Evolutionary conservation across 1,284 basidiomycete genomes (phyloP).

Genomic region (Malassezia caprae): DNA sequence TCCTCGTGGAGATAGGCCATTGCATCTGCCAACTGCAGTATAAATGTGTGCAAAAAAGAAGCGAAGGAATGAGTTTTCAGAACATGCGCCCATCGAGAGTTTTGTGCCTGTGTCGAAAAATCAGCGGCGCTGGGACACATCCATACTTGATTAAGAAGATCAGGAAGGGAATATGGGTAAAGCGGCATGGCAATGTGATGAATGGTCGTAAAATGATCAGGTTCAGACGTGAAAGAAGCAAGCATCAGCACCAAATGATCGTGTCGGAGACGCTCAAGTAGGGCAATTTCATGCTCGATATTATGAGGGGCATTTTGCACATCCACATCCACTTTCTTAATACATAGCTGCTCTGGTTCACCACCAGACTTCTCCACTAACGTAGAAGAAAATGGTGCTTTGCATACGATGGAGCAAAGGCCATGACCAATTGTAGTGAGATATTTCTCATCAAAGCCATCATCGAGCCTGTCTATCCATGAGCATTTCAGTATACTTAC

Average conservation of each 20-base stretch:
- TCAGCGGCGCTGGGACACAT: not conserved
- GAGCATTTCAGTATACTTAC: conserved; percentile 1
- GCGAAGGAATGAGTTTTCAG: not conserved
- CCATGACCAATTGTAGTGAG: conserved; percentile 11
- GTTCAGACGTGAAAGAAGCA: conserved; percentile 25
- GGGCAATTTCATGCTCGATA: conserved; percentile 22
- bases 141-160: conserved; percentile 1
- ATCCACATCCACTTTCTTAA: conserved; percentile 30
- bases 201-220: conserved; percentile 24
- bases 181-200: conserved; percentile 30
- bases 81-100: not conserved
- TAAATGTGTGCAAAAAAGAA: conserved; percentile 5
- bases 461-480: conserved; percentile 15
- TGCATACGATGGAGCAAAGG: conserved; percentile 8
- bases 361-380: conserved; percentile 3
- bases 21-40: conserved; percentile 15
- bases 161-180: conserved; percentile 21
- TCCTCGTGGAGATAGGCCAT: conserved; percentile 27
- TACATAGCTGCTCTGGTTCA: conserved; percentile 19
- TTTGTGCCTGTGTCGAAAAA: not conserved
- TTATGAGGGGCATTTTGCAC: conserved; percentile 31
- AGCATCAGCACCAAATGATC: conserved; percentile 21
- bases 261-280: conserved; percentile 18
- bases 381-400: not conserved
- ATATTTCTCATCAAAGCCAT: not conserved